Conservation (phyloP, 2,329 filamentous ascomycete species). For the Colletotrichum phormii region DNA sequence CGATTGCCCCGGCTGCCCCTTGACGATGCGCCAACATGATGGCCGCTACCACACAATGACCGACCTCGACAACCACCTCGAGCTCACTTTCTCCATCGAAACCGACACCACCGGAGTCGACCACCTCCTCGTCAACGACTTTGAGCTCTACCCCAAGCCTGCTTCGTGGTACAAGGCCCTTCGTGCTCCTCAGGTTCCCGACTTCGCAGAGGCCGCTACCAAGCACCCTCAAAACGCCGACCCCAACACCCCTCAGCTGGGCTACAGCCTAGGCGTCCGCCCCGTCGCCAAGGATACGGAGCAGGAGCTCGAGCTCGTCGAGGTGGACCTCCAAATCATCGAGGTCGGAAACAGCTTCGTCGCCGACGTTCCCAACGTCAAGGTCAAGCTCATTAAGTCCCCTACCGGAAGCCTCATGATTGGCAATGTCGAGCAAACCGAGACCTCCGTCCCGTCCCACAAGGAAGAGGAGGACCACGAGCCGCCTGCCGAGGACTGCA, state of each 20-base stretch:
- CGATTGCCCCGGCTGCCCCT: conserved; percentile 66
- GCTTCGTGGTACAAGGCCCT: conserved; percentile 58
- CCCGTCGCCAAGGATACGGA: conserved; percentile 61
- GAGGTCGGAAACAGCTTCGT: conserved; percentile 69
- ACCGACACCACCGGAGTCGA: conserved; percentile 52
- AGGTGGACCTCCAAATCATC: conserved; percentile 68
- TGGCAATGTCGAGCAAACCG: conserved; percentile 55
- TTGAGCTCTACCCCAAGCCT: conserved; percentile 68
- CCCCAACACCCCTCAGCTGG: conserved; percentile 52
- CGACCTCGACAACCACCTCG: conserved; percentile 53
- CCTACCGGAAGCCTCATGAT: conserved; percentile 67
- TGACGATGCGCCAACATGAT: conserved; percentile 44
- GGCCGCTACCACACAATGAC: conserved; percentile 42
- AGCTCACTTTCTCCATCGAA: conserved; percentile 66
- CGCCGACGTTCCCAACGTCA: conserved; percentile 64
- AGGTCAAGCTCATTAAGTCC: conserved; percentile 72
- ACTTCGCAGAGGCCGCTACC: conserved; percentile 44
- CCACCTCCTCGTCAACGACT: conserved; percentile 68
- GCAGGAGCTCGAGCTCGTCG: conserved; percentile 63
- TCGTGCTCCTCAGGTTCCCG: conserved; percentile 57
- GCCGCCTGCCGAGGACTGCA: conserved; percentile 45
- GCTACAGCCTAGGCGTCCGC: conserved; percentile 60
- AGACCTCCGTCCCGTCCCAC: conserved; percentile 37
- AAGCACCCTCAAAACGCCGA: conserved; percentile 47
- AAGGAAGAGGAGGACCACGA: conserved; percentile 42